Percentiles rank a stretch among this genome's conserved stretches.
These are phyloP conservation scores for Leccinum solheimii DNA, from an alignment of 1,284 basidiomycete genomes.

Conservation along the genomic window DNA sequence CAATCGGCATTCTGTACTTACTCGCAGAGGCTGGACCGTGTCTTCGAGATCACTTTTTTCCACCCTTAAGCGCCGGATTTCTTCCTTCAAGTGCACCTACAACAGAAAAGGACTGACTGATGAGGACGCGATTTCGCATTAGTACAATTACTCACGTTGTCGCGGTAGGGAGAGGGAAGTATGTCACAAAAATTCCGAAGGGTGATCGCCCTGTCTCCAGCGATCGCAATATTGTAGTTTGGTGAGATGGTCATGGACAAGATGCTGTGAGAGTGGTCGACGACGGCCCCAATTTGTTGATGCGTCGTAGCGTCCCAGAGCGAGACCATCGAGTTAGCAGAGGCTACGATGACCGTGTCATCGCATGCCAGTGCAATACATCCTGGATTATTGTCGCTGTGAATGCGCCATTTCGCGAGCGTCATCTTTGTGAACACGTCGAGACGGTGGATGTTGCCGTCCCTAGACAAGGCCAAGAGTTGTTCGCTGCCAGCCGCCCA, in stretches of 20 bases:
- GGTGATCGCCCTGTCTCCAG: background rate
- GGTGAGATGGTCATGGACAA: background rate
- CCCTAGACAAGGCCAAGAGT: background rate
- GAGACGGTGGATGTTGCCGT: background rate
- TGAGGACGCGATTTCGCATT: background rate
- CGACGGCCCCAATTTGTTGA: background rate
- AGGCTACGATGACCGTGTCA: background rate
- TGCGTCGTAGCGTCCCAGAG: background rate
- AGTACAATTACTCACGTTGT: background rate
- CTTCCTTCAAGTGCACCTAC: background rate
- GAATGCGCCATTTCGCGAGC: background rate
- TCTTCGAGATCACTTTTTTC: too few species aligned
- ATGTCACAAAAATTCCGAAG: background rate
- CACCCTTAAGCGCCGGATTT: background rate
- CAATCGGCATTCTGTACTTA: too few species aligned
- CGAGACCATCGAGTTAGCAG: background rate
- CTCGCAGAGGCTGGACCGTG: too few species aligned
- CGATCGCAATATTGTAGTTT: background rate
- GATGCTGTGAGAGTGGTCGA: background rate
- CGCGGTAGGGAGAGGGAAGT: background rate
- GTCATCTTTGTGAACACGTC: background rate
- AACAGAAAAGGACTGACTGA: background rate
- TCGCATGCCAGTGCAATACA: background rate
- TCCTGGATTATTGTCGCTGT: background rate
- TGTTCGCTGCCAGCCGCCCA: background rate